Conservation (phyloP, 2,329 filamentous ascomycete genomes). For the Reticulascus tulasneorum region DNA sequence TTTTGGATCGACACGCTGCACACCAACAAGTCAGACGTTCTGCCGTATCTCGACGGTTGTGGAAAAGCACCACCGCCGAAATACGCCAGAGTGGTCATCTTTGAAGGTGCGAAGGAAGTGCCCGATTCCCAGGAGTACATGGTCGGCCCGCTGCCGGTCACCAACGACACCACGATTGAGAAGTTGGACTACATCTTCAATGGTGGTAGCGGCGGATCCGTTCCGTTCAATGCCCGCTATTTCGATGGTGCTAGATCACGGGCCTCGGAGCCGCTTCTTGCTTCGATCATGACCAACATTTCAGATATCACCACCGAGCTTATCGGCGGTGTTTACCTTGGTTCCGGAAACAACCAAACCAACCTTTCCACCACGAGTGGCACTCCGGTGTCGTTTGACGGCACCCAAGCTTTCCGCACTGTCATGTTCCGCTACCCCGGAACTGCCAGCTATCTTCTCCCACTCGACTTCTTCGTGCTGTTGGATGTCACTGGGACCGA, state of each 20-base stretch:
- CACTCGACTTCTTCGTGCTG: slow-evolving; percentile 41
- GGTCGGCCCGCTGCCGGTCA: slow-evolving; percentile 44
- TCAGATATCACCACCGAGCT: slow-evolving; percentile 39
- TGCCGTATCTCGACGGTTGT: slow-evolving; percentile 38
- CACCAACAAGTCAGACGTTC: slow-evolving; percentile 42
- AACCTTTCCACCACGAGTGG: slow-evolving; percentile 27
- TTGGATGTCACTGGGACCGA: slow-evolving; percentile 40
- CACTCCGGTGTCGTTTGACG: slow-evolving; percentile 35
- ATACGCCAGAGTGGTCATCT: slow-evolving; percentile 43
- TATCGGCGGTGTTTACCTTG: slow-evolving; percentile 30
- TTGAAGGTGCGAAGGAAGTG: slow-evolving; percentile 35
- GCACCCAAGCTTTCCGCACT: slow-evolving; percentile 31
- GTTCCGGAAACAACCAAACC: slow-evolving; percentile 21
- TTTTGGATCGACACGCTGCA: slow-evolving; percentile 43
- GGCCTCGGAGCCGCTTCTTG: slow-evolving; percentile 31
- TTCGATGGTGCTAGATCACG: slow-evolving; percentile 24
- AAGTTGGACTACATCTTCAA: slow-evolving; percentile 40
- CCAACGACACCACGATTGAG: slow-evolving; percentile 28
- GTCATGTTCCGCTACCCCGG: slow-evolving; percentile 39
- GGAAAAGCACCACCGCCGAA: slow-evolving; percentile 27
- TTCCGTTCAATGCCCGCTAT: slow-evolving; percentile 30
- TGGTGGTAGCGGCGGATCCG: slow-evolving; percentile 31
- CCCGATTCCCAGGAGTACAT: slow-evolving; percentile 45
- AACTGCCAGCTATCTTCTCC: slow-evolving; percentile 33
- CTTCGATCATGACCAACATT: slow-evolving; percentile 37